These are phyloP conservation scores for Papiliotrema terrestris DNA, from an alignment of 1,284 basidiomycete genomes.

Conservation along the genomic window DNA sequence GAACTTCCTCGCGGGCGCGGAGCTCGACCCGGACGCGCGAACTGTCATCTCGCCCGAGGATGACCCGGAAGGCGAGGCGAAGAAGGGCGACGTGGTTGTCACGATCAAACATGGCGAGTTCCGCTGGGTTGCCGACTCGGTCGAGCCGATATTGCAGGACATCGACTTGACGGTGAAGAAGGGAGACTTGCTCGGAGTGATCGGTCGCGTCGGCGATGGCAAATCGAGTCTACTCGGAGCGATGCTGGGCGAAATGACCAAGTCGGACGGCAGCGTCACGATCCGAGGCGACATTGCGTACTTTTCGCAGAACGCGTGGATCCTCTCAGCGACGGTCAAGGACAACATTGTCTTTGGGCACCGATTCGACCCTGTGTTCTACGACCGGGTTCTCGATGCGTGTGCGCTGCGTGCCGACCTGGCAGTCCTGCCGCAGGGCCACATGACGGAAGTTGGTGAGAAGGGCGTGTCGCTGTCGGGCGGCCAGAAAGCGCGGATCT, in stretches of 20 bases:
- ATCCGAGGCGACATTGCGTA: constrained; percentile 78
- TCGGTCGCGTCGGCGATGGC: constrained; percentile 89
- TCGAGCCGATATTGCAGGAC: constrained; percentile 67
- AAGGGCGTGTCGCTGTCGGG: constrained; percentile 55
- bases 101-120: constrained; percentile 72
- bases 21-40: constrained; percentile 74
- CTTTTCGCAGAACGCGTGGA: constrained; percentile 86
- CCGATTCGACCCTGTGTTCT: constrained; percentile 66
- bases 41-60: constrained; percentile 51
- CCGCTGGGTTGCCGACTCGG: constrained; percentile 61
- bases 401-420: constrained; percentile 83
- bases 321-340: constrained; percentile 74
- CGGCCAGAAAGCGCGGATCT: constrained; percentile 62
- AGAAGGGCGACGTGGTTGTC: constrained; percentile 69
- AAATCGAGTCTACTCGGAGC: constrained; percentile 59
- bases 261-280: constrained; percentile 66
- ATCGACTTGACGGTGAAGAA: constrained; percentile 72
- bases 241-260: constrained; percentile 77
- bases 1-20: constrained; percentile 70
- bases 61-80: constrained; percentile 45
- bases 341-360: constrained; percentile 91
- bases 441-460: constrained; percentile 72
- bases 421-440: constrained; percentile 65
- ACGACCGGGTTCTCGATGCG: constrained; percentile 53
- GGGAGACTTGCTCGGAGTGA: constrained; percentile 80